phyloP scores from a whole-genome alignment of 2,329 filamentous ascomycete genomes.

The Fusarium pseudocircinatum region DNA sequence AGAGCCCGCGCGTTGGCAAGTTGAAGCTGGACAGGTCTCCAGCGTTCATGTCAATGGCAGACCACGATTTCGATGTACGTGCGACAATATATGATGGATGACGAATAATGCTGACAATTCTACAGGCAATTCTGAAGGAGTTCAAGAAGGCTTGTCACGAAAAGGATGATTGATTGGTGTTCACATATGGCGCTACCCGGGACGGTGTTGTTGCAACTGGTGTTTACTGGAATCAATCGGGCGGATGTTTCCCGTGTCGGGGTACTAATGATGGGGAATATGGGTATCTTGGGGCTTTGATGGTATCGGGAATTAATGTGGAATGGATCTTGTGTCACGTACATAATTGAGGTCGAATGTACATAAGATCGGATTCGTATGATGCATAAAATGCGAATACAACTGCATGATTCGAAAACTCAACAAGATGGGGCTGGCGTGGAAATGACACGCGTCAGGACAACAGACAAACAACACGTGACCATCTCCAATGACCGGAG shows the following conservation, averaged over 20 bases:
- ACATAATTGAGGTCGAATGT: neutral
- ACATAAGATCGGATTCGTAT: neutral
- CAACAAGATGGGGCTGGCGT: neutral
- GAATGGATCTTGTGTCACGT: neutral
- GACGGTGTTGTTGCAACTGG: neutral
- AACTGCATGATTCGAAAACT: neutral
- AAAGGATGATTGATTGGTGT: conserved; percentile 14
- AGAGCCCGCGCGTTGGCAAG: conserved; percentile 62
- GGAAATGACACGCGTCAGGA: neutral
- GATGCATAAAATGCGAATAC: neutral
- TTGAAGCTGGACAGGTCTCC: conserved; percentile 57
- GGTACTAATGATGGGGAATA: neutral
- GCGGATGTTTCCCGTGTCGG: neutral
- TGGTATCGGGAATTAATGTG: neutral
- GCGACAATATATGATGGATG: neutral
- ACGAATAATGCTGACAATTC: neutral
- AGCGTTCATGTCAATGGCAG: conserved; percentile 63
- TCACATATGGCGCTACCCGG: neutral
- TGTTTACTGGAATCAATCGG: neutral
- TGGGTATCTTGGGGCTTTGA: neutral
- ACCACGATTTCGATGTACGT: conserved; percentile 62
- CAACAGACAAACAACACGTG: neutral
- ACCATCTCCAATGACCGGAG: neutral
- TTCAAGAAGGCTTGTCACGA: conserved; percentile 33
- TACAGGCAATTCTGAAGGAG: conserved; percentile 33